Evolutionary conservation across 2,329 filamentous ascomycete genomes (phyloP), one percentile per base, ranked within the genome.

Genomic region (Arthrobotrys sinensis): DNA sequence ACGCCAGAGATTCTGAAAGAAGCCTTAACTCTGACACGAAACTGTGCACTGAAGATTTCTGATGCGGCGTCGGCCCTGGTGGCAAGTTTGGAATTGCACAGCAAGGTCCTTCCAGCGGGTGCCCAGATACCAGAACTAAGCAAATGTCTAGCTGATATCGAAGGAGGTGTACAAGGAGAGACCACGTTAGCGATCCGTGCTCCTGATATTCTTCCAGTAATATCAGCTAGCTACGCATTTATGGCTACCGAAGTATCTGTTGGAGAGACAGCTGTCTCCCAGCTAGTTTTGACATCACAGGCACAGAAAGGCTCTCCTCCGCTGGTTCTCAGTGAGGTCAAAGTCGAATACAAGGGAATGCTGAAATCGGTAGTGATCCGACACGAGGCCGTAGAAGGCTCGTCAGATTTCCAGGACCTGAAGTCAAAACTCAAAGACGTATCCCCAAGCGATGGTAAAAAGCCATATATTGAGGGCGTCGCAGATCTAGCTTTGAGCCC

Each of bases 81-180:
- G 32, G 87, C 90, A 63, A 89, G 91, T 81, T 91, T 90, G 88
- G 90, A 91, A 81, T 84, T 92, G 52, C 85, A 91, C 82, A 86
- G 89, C 73, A 87, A 84, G 52, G 86, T 89, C 90, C 84, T 83
- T 88, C 65, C 76, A 2, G n/a, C 19, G 14, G 55, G 50, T 38
- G 19, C 24, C 5, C 68, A 48, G 19, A 36, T 62, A 32, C 36
- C 68, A 11, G 88, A 92, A 80, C 85, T 92, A 11, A 84, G 84
- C 3, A 89, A 85, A 80, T 88, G 89, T 2, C 84, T 92, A 1
- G 85, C 90, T 10, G 88, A 85, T 4, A 80, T 90, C 2, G 81
- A 83, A 2, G 80, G 82, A 0, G 79, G 85, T 1, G 83, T 85
- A 12, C 50, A 72, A 28, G 82, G 85, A 1, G 88, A 86, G 76